phyloP scores from a whole-genome alignment of 129 eudicot genomes.

The Saposhnikovia divaricata region DNA sequence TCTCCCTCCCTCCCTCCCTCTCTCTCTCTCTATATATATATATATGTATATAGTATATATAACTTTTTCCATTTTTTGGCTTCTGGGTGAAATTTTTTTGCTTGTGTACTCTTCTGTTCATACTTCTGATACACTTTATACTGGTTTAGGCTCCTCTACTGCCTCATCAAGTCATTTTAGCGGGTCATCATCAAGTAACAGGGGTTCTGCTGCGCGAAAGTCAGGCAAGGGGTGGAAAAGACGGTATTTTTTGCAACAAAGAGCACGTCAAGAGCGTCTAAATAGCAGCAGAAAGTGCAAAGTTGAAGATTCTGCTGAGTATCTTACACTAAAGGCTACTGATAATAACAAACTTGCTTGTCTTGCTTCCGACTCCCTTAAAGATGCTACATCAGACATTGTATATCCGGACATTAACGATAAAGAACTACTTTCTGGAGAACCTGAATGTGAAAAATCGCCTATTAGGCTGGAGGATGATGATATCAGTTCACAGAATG shows the following conservation, averaged over 20 bases:
- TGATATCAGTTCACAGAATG: slow-evolving; percentile 23
- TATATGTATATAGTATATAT: background rate
- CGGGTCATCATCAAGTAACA: slow-evolving; percentile 42
- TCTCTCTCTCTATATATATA: too few species aligned
- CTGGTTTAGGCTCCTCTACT: slow-evolving; percentile 40
- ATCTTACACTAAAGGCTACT: slow-evolving; percentile 20
- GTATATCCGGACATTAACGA: slow-evolving; percentile 21
- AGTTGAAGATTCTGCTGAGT: slow-evolving; percentile 26
- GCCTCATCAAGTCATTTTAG: slow-evolving; percentile 23
- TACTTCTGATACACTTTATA: background rate
- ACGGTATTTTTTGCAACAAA: slow-evolving; percentile 51
- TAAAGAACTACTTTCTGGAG: slow-evolving; percentile 31
- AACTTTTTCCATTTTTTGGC: background rate
- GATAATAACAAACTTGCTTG: slow-evolving; percentile 30
- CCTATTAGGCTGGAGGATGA: slow-evolving; percentile 16
- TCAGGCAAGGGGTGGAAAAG: slow-evolving; percentile 56
- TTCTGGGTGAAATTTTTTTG: background rate
- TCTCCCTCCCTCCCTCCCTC: too few species aligned
- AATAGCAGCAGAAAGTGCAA: slow-evolving; percentile 62
- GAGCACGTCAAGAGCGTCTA: slow-evolving; percentile 84
- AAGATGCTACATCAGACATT: slow-evolving; percentile 32
- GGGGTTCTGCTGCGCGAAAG: slow-evolving; percentile 40
- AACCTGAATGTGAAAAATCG: slow-evolving; percentile 16
- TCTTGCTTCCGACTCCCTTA: slow-evolving; percentile 19
- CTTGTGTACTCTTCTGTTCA: background rate